Evolutionary conservation across 768 basidiomycete genomes (phyloP), one percentile per base, ranked within the genome.

Genomic region (Hygrocybe coccinea): DNA sequence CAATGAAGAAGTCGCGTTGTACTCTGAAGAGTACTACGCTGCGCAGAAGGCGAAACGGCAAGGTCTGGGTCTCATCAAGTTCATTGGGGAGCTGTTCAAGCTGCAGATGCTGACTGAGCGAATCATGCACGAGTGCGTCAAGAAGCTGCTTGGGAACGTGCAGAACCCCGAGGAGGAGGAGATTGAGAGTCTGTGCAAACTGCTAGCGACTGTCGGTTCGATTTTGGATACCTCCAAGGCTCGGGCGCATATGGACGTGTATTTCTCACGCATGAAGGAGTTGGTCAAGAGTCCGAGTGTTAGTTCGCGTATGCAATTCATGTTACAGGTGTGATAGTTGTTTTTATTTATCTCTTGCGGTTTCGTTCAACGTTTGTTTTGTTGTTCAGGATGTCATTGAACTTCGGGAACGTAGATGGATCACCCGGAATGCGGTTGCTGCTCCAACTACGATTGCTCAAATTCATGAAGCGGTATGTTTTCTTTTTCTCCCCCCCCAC

Each of bases 81-180:
- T 99, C 75, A 97, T 98, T 60, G 95, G 95, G 60, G 95, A 99
- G 74, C 77, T 98, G 53, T 99, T 93, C 86, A 97, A 97, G 76
- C 78, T 99, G n/a, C 89, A 91, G 74, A 97, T 97, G 93, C 77
- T 98, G 53, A 94, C 93, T 47, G 92, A 94, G 75, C 87, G 92
- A 62, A 95, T 98, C 75, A 99, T 98, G 91, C 90, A 94, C 76
- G 90, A 93, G 72, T 99, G 95, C 78, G 86, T 97, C 68, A 92
- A 93, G 82, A 94, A 95, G 74, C 81, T 97, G 11, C 78, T 98
- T 11, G 83, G 87, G 53, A 97, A 99, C 67, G 87, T 95, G 55
- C 86, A 92, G 62, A 90, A 91, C 64, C 97, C 94, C 0, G 94
- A 97, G 66, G 95, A 98, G 73, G 95, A 97, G 74, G 95, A 97